phyloP scores from a whole-genome alignment of 2,329 filamentous ascomycete species.

The Fusarium sulawesiense region DNA sequence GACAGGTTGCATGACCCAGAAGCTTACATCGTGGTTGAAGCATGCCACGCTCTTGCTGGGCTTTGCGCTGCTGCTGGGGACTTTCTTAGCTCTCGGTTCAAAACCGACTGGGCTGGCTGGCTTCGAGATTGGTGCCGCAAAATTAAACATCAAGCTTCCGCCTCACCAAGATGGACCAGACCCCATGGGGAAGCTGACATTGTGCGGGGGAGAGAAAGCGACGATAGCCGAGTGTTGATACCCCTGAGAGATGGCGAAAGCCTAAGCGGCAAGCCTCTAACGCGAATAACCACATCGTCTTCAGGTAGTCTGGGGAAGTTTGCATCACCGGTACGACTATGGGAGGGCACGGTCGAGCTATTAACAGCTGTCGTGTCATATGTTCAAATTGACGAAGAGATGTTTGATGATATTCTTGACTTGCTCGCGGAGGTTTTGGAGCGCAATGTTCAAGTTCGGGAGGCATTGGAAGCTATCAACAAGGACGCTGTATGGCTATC shows the following conservation, averaged over 20 bases:
- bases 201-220: constrained; percentile 29
- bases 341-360: constrained; percentile 70
- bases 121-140: constrained; percentile 62
- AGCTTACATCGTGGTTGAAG: constrained; percentile 74
- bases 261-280: constrained; percentile 31
- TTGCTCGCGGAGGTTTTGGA: constrained; percentile 66
- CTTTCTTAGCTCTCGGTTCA: constrained; percentile 82
- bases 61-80: constrained; percentile 80
- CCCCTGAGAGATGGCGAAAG: constrained; percentile 46
- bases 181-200: constrained; percentile 37
- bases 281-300: constrained; percentile 15
- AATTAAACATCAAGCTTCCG: constrained; percentile 55
- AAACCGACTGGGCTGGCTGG: constrained; percentile 74
- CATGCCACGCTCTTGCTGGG: constrained; percentile 74
- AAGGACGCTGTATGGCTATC: constrained; percentile 82
- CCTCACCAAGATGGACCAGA: constrained; percentile 19
- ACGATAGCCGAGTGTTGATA: constrained; percentile 48
- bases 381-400: constrained; percentile 73
- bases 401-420: constrained; percentile 77
- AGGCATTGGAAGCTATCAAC: constrained; percentile 73
- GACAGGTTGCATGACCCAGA: constrained; percentile 74
- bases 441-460: constrained; percentile 60
- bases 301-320: constrained; percentile 65
- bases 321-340: constrained; percentile 70
- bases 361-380: constrained; percentile 70